A percentile compares a stretch with the other conserved stretches of the same genome.
phyloP scores from a whole-genome alignment of 768 basidiomycete species.

The Gloeophyllum trabeum region DNA sequence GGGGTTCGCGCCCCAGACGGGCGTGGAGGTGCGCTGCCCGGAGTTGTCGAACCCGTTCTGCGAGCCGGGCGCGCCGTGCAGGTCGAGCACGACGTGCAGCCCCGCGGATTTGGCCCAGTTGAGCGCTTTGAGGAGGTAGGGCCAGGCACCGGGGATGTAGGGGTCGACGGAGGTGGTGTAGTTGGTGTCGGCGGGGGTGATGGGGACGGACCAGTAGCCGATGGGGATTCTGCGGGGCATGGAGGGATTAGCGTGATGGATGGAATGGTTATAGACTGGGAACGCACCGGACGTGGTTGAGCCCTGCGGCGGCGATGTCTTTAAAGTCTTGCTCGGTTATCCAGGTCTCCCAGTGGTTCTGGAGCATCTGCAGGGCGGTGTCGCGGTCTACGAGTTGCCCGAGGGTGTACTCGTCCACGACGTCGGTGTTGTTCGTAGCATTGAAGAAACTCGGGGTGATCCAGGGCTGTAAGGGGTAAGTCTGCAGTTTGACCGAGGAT shows the following conservation, averaged over 20 bases:
- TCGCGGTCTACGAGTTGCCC: slow-evolving; percentile 37
- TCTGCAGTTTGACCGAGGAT: not conserved
- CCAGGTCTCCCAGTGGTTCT: slow-evolving; percentile 54
- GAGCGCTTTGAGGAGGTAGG: slow-evolving; percentile 52
- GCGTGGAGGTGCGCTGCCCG: slow-evolving; percentile 44
- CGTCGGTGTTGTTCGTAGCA: slow-evolving; percentile 39
- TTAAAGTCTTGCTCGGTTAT: slow-evolving; percentile 61
- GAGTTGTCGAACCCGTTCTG: slow-evolving; percentile 66
- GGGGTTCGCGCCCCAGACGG: slow-evolving; percentile 39
- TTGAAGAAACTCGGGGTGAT: slow-evolving; percentile 69
- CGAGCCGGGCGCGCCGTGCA: slow-evolving; percentile 61
- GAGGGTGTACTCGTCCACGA: slow-evolving; percentile 55
- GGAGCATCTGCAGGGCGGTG: slow-evolving; percentile 29
- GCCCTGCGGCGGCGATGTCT: slow-evolving; percentile 51
- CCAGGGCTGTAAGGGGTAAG: slow-evolving; percentile 41
- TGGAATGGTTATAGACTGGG: not conserved
- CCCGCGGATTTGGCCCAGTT: slow-evolving; percentile 51
- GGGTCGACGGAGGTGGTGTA: slow-evolving; percentile 32
- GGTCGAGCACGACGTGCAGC: slow-evolving; percentile 64
- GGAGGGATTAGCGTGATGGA: not conserved
- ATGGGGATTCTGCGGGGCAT: slow-evolving; percentile 42
- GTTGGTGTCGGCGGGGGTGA: slow-evolving; percentile 41
- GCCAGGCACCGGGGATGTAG: slow-evolving; percentile 54
- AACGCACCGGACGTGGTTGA: slow-evolving; percentile 59
- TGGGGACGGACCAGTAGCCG: slow-evolving; percentile 73